Base-by-base conservation (phyloP, 805 yeast species). In the Candida patagonica region DNA sequence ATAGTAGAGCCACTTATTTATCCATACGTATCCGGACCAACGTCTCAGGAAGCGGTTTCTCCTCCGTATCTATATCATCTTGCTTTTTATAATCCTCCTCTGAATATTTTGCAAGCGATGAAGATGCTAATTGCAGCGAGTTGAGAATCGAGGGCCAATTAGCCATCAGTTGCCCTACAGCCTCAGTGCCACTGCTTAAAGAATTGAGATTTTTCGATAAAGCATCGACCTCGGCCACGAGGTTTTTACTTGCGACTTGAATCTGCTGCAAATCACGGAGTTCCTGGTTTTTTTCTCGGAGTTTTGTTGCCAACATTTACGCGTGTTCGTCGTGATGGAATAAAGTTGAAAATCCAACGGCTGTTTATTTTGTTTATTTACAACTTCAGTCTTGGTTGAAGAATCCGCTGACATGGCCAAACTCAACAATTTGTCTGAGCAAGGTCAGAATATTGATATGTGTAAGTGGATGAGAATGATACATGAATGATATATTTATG, bases 101-200 rank as follows among this genome's bases (percentile, higher is more conserved):
- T 1, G 63, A 50, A 41, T 73, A 67, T 32, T 65, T 67, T 43
- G 66, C 69, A 51, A 20, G 74, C 65, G 46, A 38, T 6, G 48
- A 49, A 2, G 68, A 61, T 0, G 86, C 86, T 48, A 80, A 58
- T 8, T 80, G 70, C 0, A 79, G 71, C 2, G 82, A 70, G 42
- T 74, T 65, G 15, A 76, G 61, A 15, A 80, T 77, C 42, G 71
- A 73, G 41, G 71, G 69, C 88, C 88, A 80, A 48, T 76, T 78
- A 2, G 74, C 65, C 50, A 81, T 65, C 1, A 80, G 73, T 4
- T 67, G 57, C 2, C 74, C 73, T 5, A 77, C 78, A 27, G 79
- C 71, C 37, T 68, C 76, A 1, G 85, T 68, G 0, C 86, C 86
- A 30, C 70, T 69, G 37, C 67, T 59, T 58, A 76, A 59, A 12